Percentiles rank a stretch among this genome's conserved stretches.
These are phyloP conservation scores for Volutella citrinella DNA, from an alignment of 2,329 filamentous ascomycete genomes.

Conservation along the genomic window DNA sequence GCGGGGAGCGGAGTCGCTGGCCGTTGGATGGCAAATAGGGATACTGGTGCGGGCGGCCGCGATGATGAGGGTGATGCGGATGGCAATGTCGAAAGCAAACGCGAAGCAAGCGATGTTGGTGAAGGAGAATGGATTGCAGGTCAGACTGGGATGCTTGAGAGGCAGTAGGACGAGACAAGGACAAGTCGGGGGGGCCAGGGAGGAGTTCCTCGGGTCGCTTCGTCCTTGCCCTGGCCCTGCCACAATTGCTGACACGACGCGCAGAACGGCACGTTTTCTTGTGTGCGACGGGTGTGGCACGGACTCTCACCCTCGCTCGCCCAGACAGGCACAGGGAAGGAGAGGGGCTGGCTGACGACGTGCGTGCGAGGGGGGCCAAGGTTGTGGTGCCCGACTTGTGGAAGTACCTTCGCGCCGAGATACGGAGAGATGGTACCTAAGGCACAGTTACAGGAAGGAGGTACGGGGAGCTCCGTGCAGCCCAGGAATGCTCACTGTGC, in stretches of 20 bases:
- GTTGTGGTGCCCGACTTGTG: no score
- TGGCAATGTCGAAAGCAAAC: not conserved
- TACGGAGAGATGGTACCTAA: constrained; percentile 5
- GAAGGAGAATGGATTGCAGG: constrained; percentile 4
- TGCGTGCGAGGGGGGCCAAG: no score
- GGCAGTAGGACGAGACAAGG: not conserved
- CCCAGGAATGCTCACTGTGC: no score
- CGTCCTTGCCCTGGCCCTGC: not conserved
- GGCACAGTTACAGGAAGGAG: no score
- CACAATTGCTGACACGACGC: not conserved
- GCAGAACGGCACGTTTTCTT: not conserved
- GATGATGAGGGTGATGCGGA: constrained; percentile 3
- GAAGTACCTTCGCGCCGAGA: no score
- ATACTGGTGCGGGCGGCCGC: not conserved
- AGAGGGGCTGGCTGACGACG: not conserved
- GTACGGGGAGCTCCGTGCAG: no score
- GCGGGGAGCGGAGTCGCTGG: not conserved
- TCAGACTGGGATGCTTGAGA: not conserved
- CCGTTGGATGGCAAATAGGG: not conserved
- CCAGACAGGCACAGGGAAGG: constrained; percentile 4
- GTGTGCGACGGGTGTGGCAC: not conserved
- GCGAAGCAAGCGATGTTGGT: not conserved
- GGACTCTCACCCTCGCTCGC: no score
- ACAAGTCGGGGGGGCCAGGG: not conserved
- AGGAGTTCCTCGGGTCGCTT: no score